phyloP scores from a whole-genome alignment of 1,284 basidiomycete genomes.

The Schizophyllum amplum region DNA sequence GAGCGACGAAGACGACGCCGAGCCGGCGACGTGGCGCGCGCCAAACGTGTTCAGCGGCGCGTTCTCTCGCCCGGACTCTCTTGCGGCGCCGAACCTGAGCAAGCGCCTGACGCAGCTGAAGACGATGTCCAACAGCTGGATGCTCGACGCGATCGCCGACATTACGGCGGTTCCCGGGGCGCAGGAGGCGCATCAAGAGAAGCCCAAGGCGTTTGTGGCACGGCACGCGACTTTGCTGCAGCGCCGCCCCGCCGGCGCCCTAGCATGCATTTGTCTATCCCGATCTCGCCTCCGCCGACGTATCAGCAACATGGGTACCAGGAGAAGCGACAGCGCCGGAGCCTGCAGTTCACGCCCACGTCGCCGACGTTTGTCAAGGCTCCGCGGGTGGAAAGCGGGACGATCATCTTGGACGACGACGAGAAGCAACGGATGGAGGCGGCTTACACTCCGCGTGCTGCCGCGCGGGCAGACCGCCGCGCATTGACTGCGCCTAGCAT shows the following conservation, averaged over 20 bases:
- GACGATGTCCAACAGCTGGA: conserved; percentile 55
- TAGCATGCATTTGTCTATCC: conserved; percentile 10
- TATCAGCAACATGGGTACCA: conserved; percentile 14
- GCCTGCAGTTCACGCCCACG: conserved; percentile 57
- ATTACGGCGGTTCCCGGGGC: conserved; percentile 35
- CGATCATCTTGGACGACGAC: too few relatives aligned
- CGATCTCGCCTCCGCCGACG: conserved; percentile 13
- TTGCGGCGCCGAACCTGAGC: too few relatives aligned
- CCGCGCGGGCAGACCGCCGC: conserved; percentile 10
- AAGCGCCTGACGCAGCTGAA: conserved; percentile 1
- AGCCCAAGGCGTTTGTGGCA: conserved; percentile 23
- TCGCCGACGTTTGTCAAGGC: conserved; percentile 31
- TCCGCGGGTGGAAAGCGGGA: too few relatives aligned
- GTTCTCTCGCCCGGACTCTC: too few relatives aligned
- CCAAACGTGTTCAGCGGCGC: too few relatives aligned
- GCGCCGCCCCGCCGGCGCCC: conserved; percentile 16
- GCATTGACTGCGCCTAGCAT: conserved; percentile 11
- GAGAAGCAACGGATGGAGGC: too few relatives aligned
- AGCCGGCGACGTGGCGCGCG: conserved; percentile 1
- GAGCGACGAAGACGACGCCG: conserved; percentile 13
- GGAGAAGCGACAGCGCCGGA: conserved; percentile 32
- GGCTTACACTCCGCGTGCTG: too few relatives aligned
- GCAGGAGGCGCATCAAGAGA: conserved; percentile 20
- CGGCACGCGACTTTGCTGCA: conserved; percentile 7
- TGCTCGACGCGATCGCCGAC: conserved; percentile 69